Conservation (phyloP, 768 basidiomycete species). For the Tylopilus rubrobrunneus region DNA sequence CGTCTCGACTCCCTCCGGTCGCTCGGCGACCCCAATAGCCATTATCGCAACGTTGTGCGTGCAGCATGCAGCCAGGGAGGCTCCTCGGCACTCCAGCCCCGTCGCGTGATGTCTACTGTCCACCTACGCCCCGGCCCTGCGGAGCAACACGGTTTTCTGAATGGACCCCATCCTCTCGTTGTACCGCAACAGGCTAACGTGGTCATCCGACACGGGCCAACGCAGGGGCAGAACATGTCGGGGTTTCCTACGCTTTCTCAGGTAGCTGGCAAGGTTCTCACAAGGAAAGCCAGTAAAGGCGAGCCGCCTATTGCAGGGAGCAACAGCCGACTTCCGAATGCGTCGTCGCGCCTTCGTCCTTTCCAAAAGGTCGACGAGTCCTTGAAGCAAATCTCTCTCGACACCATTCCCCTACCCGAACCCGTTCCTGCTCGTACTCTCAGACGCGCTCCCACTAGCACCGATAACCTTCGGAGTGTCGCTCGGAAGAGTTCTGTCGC, state of each 20-base stretch:
- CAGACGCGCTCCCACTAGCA: slow-evolving; percentile 7
- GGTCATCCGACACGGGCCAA: neutral
- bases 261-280: slow-evolving; percentile 11
- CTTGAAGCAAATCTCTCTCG: slow-evolving; percentile 5
- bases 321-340: neutral
- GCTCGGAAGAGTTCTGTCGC: neutral
- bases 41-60: slow-evolving; percentile 24
- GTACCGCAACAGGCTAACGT: neutral
- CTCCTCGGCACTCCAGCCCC: neutral
- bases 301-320: neutral
- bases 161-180: neutral
- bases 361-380: neutral
- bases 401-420: slow-evolving; percentile 11
- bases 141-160: neutral
- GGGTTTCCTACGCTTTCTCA: slow-evolving; percentile 20
- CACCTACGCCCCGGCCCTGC: neutral
- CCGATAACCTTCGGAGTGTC: slow-evolving; percentile 1
- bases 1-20: slow-evolving; percentile 26
- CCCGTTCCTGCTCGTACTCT: slow-evolving; percentile 3
- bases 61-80: slow-evolving; percentile 11
- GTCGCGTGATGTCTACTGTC: slow-evolving; percentile 9
- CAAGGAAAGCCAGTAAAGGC: slow-evolving; percentile 2
- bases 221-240: neutral
- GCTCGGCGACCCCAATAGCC: slow-evolving; percentile 18
- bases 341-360: neutral